Conservation (phyloP, 2,329 filamentous ascomycete species). For the Chrysosporium queenslandicum region DNA sequence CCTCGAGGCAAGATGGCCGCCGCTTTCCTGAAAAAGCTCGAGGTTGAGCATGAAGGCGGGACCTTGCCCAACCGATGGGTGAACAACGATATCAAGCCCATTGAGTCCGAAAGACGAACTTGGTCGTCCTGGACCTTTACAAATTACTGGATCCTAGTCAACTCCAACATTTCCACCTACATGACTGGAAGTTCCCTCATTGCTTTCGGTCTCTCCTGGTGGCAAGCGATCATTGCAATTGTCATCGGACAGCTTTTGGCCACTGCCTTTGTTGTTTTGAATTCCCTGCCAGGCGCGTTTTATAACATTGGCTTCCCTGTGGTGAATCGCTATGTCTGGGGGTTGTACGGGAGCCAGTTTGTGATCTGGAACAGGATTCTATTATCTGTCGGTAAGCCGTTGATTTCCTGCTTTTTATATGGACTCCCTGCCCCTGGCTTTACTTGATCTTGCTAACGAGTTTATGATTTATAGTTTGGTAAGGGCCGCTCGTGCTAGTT, state of each 20-base stretch:
- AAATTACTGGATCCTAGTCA: conserved; percentile 42
- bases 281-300: conserved; percentile 32
- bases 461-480: conserved; percentile 9
- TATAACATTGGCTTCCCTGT: conserved; percentile 41
- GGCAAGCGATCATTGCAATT: conserved; percentile 27
- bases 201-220: conserved; percentile 27
- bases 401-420: not conserved
- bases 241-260: conserved; percentile 31
- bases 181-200: conserved; percentile 30
- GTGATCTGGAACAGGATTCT: conserved; percentile 35
- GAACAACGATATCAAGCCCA: conserved; percentile 45
- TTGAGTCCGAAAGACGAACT: conserved; percentile 36
- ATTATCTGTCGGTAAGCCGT: conserved; percentile 26
- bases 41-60: conserved; percentile 21
- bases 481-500: not conserved
- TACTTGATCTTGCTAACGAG: not conserved
- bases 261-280: conserved; percentile 29
- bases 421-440: not conserved
- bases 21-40: conserved; percentile 17
- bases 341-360: conserved; percentile 35
- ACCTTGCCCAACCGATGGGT: conserved; percentile 26
- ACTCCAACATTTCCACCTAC: conserved; percentile 31
- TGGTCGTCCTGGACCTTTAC: conserved; percentile 39
- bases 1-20: conserved; percentile 4
- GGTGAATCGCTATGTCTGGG: conserved; percentile 35